Percentiles rank a stretch among this genome's conserved stretches.
Conservation (phyloP, 176 grass and related monocot species). For the Phoenix dactylifera region DNA sequence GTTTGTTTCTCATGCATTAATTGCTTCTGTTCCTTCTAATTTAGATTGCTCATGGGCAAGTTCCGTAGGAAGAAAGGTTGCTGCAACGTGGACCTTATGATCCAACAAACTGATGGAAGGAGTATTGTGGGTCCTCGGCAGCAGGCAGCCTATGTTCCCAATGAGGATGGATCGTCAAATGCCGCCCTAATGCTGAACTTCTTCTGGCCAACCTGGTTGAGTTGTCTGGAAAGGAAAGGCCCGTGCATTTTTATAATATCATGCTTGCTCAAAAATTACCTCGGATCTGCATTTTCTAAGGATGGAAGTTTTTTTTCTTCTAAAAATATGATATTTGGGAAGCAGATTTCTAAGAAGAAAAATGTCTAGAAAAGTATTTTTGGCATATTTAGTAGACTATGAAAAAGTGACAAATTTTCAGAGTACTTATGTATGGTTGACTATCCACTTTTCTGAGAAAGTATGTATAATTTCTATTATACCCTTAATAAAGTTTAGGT, state of each 20-base stretch:
- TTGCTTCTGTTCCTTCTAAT: neutral
- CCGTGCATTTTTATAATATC: slow-evolving; percentile 77
- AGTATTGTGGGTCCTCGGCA: slow-evolving; percentile 62
- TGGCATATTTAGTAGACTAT: no score
- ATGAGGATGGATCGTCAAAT: slow-evolving; percentile 33
- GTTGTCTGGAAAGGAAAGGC: slow-evolving; percentile 65
- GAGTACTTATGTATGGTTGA: no score
- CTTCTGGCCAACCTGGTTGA: no score
- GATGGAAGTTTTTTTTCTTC: no score
- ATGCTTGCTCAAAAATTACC: slow-evolving; percentile 81
- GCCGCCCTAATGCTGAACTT: no score
- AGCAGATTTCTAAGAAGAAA: no score
- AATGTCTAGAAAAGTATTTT: no score
- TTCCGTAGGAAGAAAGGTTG: slow-evolving; percentile 64
- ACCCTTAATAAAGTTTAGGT: no score
- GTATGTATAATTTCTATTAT: no score
- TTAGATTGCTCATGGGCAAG: slow-evolving; percentile 62
- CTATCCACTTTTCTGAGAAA: no score
- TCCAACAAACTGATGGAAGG: slow-evolving; percentile 73
- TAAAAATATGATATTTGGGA: no score
- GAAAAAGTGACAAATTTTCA: no score
- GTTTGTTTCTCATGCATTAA: neutral
- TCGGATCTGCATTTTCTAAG: slow-evolving; percentile 92
- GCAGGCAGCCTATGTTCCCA: slow-evolving; percentile 48
- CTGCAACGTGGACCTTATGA: slow-evolving; percentile 71